Percentiles rank a stretch among this genome's conserved stretches.
Evolutionary conservation across 176 grass and related monocot genomes (phyloP).

Genomic region (Thalia dealbata): DNA sequence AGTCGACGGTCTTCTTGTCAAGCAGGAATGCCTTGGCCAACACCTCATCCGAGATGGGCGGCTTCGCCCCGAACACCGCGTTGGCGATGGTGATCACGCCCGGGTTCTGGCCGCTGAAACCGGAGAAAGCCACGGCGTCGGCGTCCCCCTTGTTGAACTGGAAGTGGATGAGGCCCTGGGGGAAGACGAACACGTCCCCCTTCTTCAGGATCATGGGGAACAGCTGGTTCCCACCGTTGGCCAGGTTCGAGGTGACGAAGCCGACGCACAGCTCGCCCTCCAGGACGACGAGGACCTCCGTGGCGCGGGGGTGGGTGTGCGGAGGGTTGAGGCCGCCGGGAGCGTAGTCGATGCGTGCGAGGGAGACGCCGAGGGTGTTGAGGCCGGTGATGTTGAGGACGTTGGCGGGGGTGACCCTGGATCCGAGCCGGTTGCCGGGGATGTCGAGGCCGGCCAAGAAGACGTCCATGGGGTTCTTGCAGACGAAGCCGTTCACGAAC

Average conservation of each 20-base stretch:
- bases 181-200: constrained; percentile 63
- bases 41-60: constrained; percentile 41
- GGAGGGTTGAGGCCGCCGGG: constrained; percentile 52
- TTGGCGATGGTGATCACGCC: constrained; percentile 62
- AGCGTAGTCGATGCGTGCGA: constrained; percentile 49
- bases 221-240: constrained; percentile 30
- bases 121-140: constrained; percentile 37
- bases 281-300: constrained; percentile 43
- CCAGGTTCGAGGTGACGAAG: constrained; percentile 54
- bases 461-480: constrained; percentile 55
- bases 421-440: constrained; percentile 33
- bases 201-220: constrained; percentile 29
- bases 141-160: constrained; percentile 42
- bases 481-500: constrained; percentile 70
- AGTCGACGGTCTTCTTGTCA: constrained; percentile 48
- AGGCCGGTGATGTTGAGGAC: constrained; percentile 37
- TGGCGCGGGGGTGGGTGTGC: constrained; percentile 47
- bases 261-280: constrained; percentile 43
- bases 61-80: constrained; percentile 51
- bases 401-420: constrained; percentile 11
- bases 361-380: constrained; percentile 64
- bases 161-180: constrained; percentile 65
- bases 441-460: constrained; percentile 24
- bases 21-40: constrained; percentile 70
- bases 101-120: constrained; percentile 58